Evolutionary conservation across 2,329 filamentous ascomycete species (phyloP), one percentile per base, ranked within the genome.

Genomic region (Colletotrichum horii): DNA sequence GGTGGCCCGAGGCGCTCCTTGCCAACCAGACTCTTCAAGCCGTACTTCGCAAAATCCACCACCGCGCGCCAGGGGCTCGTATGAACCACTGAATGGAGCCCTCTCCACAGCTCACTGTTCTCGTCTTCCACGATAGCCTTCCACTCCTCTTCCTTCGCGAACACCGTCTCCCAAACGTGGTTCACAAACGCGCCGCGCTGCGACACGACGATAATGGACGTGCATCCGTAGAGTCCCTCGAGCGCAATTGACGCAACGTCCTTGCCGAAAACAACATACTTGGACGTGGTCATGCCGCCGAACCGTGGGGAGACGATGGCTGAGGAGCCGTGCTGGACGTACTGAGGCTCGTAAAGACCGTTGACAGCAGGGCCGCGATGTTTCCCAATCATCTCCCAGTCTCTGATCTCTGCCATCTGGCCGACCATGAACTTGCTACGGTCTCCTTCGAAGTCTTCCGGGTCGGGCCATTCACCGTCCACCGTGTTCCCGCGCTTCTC

Each of bases 301-400:
- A 52, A 52, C n/a, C 9, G 11, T 0, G 19, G 43, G 43, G 0
- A 0, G n/a, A 48, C 43, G 19, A 1, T 48, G 43, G 19, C 43
- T 14, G 0, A 0, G 43, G 43, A 0, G 43, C 43, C 43, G 0
- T 48, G 43, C 43, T 0, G 0, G n/a, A 52, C 43, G 12, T 52
- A 52, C 6, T 52, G 43, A 52, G 43, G 43, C 43, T 52, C 43
- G 12, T 52, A 52, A 52, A 52, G 43, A 22, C 43, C n/a, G n/a
- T 22, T 52, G 43, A 52, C n/a, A 14, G 1, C n/a, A 52, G 43
- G 1, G n/a, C 43, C 43, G 43, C 43, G 43, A 0, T 52, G 43
- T 52, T n/a, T 52, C 3, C 43, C 43, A 2, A 22, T 0, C 11
- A 24, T 24, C n/a, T 52, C 0, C 43, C 43, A 52, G 43, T 52